Percentiles rank a stretch among this genome's conserved stretches.
phyloP scores from a whole-genome alignment of 352 stramenopile genomes.

The Pythium rhizo-oryzae region DNA sequence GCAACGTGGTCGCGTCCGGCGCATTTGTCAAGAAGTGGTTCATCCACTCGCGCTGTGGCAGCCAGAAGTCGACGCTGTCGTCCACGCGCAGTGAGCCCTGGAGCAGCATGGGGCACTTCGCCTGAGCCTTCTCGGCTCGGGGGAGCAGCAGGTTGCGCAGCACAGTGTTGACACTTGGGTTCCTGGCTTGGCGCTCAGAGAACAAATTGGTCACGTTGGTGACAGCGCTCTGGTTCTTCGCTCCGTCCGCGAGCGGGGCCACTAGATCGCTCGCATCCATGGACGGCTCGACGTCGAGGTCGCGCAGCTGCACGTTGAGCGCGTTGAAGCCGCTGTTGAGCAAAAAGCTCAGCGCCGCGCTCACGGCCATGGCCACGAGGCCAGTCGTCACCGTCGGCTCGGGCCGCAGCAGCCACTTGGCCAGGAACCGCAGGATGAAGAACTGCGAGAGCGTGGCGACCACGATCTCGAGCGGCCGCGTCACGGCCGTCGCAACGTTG shows the following conservation, averaged over 20 bases:
- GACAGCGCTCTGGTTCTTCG: not conserved
- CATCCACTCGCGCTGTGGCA: conserved; percentile 6
- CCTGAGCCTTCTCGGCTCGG: not conserved
- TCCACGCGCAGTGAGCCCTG: not conserved
- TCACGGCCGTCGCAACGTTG: conserved; percentile 4
- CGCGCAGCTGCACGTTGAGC: conserved; percentile 10
- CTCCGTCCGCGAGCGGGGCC: not conserved
- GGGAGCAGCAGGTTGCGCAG: conserved; percentile 2
- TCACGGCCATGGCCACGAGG: not conserved
- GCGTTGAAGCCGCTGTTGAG: conserved; percentile 8
- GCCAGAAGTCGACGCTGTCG: not conserved
- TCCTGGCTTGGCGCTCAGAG: not conserved
- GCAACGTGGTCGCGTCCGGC: not conserved
- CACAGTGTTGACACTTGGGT: conserved; percentile 3
- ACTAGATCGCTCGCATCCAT: not conserved
- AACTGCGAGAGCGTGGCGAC: not conserved
- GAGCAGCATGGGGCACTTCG: not conserved
- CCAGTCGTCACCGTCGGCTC: not conserved
- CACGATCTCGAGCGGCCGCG: conserved; percentile 2
- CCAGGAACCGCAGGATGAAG: conserved; percentile 5
- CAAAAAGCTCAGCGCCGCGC: not conserved
- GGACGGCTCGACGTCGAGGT: not conserved
- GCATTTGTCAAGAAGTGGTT: not conserved
- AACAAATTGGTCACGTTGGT: not conserved
- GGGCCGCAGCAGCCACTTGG: not conserved